Evolutionary conservation across 2,329 filamentous ascomycete species (phyloP).

Genomic region (Penicillium sp.): DNA sequence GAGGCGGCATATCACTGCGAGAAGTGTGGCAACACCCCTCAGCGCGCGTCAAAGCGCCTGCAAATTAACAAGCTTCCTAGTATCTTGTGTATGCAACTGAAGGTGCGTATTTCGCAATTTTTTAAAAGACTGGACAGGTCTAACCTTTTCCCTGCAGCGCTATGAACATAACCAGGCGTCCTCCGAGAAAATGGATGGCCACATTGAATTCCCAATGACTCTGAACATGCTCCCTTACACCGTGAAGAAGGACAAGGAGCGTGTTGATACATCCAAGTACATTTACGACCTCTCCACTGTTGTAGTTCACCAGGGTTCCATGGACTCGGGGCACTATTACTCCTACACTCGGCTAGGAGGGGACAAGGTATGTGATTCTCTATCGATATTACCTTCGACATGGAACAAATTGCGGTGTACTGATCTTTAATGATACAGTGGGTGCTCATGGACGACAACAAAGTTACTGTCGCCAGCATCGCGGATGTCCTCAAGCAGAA

Average conservation of each 20-base stretch:
- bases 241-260: slow-evolving; percentile 57
- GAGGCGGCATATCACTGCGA: slow-evolving; percentile 81
- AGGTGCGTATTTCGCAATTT: slow-evolving; percentile 58
- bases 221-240: slow-evolving; percentile 93
- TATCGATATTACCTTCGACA: background rate
- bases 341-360: slow-evolving; percentile 79
- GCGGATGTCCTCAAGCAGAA: slow-evolving; percentile 83
- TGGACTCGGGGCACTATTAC: slow-evolving; percentile 90
- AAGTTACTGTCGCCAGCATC: slow-evolving; percentile 80
- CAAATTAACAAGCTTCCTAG: slow-evolving; percentile 84
- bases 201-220: slow-evolving; percentile 80
- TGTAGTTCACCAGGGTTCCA: slow-evolving; percentile 89
- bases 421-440: slow-evolving; percentile 59
- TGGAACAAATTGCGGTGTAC: background rate
- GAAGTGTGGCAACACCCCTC: slow-evolving; percentile 71
- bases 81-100: slow-evolving; percentile 88
- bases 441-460: slow-evolving; percentile 96
- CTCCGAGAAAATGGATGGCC: slow-evolving; percentile 85
- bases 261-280: slow-evolving; percentile 56
- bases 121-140: background rate
- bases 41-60: slow-evolving; percentile 81
- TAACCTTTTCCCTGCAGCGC: slow-evolving; percentile 46
- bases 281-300: slow-evolving; percentile 87
- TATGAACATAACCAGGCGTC: slow-evolving; percentile 77
- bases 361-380: slow-evolving; percentile 60